Base-by-base conservation (phyloP, 371 early-diverging fungal species). In the Mortierella sp. region DNA sequence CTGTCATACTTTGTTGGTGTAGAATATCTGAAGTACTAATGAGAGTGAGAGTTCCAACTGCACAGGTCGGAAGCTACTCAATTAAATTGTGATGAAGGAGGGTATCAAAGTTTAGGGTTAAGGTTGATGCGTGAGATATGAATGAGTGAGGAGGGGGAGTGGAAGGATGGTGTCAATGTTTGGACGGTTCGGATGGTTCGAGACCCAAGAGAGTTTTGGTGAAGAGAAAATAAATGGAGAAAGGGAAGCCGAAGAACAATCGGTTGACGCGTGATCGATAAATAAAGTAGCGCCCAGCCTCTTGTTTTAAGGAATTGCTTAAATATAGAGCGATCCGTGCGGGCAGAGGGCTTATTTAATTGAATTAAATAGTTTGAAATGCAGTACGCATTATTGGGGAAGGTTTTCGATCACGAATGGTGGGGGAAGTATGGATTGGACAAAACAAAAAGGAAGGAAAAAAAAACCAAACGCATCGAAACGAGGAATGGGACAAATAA, bases 71-170 rank as follows among this genome's bases (percentile, higher is more conserved):
- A 43, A 43, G 45, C 5, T 43, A 51, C 28, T 8, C 28, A 17
- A 51, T 51, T 23, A 26, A 26, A 22, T 8, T 9, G 13, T 51
- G 26, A 6, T 9, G 13, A 40, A 61, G 57, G n/a, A 55, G 64
- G n/a, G 60, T 42, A 53, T 43, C 22, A 4, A 63, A 66, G 60
- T 58, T 68, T 60, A 74, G 65, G 58, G 59, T 54, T 29, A 64
- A 45, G 60, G 54, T 55, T 47, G 55, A 60, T n/a, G 62, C 17
- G 55, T 47, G 4, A 42, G 29, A 22, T n/a, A 35, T 31, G 19
- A n/a, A n/a, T 40, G 40, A 40, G 40, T 13, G 40, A 40, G 47
- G 22, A n/a, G 35, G n/a, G 9, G 58, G 58, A 9, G 58, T 58
- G 35, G 58, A 37, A 37, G 37, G 37, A 10, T 10, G 32, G 23